These are phyloP conservation scores for Fusarium abutilonis DNA, from an alignment of 2,329 filamentous ascomycete genomes.

Conservation along the genomic window DNA sequence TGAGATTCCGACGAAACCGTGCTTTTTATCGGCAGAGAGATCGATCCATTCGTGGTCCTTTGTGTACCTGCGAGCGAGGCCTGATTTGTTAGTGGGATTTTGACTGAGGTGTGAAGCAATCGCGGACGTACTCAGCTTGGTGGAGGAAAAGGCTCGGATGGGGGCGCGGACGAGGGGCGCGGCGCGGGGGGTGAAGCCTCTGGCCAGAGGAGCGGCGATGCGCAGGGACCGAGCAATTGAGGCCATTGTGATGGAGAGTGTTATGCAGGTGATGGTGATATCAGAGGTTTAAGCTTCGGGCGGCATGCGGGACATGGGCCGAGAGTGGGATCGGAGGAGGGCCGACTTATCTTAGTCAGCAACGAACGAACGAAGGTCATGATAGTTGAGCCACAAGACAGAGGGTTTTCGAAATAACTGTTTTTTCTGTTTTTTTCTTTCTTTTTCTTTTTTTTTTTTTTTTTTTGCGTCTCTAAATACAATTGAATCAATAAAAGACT, in stretches of 20 bases:
- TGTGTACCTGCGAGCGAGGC: slow-evolving; percentile 83
- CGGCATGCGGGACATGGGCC: slow-evolving; percentile 33
- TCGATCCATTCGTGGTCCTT: slow-evolving; percentile 99
- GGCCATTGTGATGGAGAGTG: slow-evolving; percentile 59
- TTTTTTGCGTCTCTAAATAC: too few species aligned
- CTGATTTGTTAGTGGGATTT: slow-evolving; percentile 51
- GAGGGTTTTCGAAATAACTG: too few species aligned
- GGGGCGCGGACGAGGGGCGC: slow-evolving; percentile 57
- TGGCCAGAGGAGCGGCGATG: slow-evolving; percentile 58
- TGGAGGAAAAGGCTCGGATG: slow-evolving; percentile 53
- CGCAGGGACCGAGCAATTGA: slow-evolving; percentile 68
- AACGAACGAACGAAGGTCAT: neutral
- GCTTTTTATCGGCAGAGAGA: slow-evolving; percentile 81
- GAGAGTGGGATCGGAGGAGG: slow-evolving; percentile 28
- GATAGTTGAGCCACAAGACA: too few species aligned
- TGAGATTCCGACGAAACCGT: slow-evolving; percentile 85
- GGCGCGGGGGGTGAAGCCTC: slow-evolving; percentile 53
- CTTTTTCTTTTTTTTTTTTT: too few species aligned
- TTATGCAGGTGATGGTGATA: slow-evolving; percentile 29
- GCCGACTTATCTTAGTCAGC: slow-evolving; percentile 39
- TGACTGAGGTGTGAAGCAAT: neutral
- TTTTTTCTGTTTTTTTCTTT: too few species aligned
- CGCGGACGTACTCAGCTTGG: slow-evolving; percentile 50
- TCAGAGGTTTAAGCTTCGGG: slow-evolving; percentile 32
- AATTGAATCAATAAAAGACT: too few species aligned